These are phyloP conservation scores for Penicillium sclerotiorum DNA, from an alignment of 2,329 filamentous ascomycete genomes.

Conservation along the genomic window DNA sequence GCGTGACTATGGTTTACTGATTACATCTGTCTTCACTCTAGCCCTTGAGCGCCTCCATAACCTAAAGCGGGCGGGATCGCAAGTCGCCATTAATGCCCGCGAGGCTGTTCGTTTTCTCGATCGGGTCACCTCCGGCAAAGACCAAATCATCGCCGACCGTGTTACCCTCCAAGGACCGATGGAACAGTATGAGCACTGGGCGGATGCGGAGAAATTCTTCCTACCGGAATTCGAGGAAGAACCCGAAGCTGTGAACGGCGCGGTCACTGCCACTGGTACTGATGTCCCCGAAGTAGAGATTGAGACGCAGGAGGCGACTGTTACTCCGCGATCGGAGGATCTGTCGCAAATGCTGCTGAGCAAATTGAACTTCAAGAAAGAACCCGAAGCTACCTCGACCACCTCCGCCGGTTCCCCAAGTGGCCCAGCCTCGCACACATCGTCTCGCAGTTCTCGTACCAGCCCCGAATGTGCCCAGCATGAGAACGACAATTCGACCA, in stretches of 20 bases:
- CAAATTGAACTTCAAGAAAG: slow-evolving; percentile 51
- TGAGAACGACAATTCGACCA: slow-evolving; percentile 25
- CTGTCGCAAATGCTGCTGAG: slow-evolving; percentile 52
- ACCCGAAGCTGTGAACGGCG: slow-evolving; percentile 28
- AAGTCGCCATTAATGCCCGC: slow-evolving; percentile 53
- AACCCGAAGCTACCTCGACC: slow-evolving; percentile 41
- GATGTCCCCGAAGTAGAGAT: slow-evolving; percentile 20
- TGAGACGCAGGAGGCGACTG: slow-evolving; percentile 25
- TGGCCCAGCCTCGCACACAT: slow-evolving; percentile 46
- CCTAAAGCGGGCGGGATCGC: slow-evolving; percentile 49
- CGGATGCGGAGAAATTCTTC: slow-evolving; percentile 50
- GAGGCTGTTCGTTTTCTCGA: slow-evolving; percentile 57
- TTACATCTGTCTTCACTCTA: slow-evolving; percentile 25
- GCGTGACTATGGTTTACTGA: slow-evolving; percentile 10
- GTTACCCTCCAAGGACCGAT: slow-evolving; percentile 53
- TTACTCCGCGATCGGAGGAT: slow-evolving; percentile 35
- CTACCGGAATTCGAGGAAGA: slow-evolving; percentile 49
- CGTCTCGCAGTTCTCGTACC: slow-evolving; percentile 49
- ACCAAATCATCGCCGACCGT: slow-evolving; percentile 45
- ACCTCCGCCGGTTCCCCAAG: slow-evolving; percentile 47
- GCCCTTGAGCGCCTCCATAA: slow-evolving; percentile 51
- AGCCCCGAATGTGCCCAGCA: slow-evolving; percentile 46
- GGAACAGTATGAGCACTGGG: slow-evolving; percentile 52
- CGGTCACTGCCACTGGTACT: neutral
- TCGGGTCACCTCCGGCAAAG: slow-evolving; percentile 51